Conservation (phyloP, 73 alveolate species). For the Paraurostyla sp. region DNA sequence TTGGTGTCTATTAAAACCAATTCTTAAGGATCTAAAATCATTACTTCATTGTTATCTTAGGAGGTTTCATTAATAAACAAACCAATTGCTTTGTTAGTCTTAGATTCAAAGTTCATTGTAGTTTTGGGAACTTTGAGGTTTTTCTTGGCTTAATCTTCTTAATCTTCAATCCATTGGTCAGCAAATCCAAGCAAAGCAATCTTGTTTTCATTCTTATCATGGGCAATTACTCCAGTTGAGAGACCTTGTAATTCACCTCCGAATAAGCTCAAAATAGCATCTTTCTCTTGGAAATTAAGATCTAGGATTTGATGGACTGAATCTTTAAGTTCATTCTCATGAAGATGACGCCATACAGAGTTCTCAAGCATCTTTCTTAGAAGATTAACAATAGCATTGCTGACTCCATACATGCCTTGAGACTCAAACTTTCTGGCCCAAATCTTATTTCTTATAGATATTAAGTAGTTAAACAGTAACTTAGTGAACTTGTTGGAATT, state of each 20-base stretch:
- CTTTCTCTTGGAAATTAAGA: conserved; percentile 42
- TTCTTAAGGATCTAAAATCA: conserved; percentile 56
- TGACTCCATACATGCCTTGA: conserved; percentile 60
- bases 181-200: conserved; percentile 53
- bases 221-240: conserved; percentile 23
- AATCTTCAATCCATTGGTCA: conserved; percentile 61
- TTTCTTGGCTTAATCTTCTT: conserved; percentile 61
- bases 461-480: conserved; percentile 64
- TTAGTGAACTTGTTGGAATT: conserved; percentile 31
- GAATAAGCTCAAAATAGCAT: conserved; percentile 41
- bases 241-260: conserved; percentile 61
- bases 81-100: conserved; percentile 59
- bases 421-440: conserved; percentile 69
- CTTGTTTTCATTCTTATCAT: conserved; percentile 54
- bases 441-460: conserved; percentile 65
- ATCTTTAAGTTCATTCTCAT: conserved; percentile 37
- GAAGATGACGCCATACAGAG: conserved; percentile 58
- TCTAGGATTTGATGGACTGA: not conserved
- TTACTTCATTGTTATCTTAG: conserved; percentile 58
- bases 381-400: conserved; percentile 25
- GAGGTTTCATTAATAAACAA: conserved; percentile 44
- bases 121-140: conserved; percentile 57
- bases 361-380: conserved; percentile 51
- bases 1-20: conserved; percentile 19
- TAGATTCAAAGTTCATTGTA: conserved; percentile 54